Evolutionary conservation across 2,329 filamentous ascomycete genomes (phyloP), one percentile per base, ranked within the genome.

Genomic region (Penicillium paneum): DNA sequence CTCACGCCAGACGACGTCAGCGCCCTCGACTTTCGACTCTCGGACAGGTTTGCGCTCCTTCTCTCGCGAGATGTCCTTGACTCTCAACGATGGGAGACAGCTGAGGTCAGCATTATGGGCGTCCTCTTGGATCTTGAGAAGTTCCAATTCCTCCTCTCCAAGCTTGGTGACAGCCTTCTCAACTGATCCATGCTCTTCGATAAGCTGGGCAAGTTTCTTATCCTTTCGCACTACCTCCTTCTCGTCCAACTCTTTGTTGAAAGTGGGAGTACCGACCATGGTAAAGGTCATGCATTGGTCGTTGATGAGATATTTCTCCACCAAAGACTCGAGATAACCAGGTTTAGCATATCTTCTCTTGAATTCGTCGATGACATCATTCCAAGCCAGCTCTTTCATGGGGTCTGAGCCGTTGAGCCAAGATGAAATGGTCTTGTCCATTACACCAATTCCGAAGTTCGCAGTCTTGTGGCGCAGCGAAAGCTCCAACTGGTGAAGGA

Each of bases 341-440:
- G 86, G 89, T 68, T 90, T 79, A 1, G 85, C 85, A 62, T 93
- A 87, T 65, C 86, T 84, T 1, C 81, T 76, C 74, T 96, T 88
- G 75, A 99, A 99, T 6, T 86, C 85, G 26, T 86, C 79, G 3
- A 97, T 86, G 0, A 90, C 91, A 40, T 94, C 88, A 64, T 96
- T 94, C 91, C 92, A 97, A 2, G 91, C 88, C 34, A 99, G 78
- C 12, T 90, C 87, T 61, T 96, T 87, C 73, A 97, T 95, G 0
- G 94, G 93, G 70, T 97, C 90, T 3, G 91, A 86, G 5, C 93
- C 94, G 54, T 94, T 95, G 74, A 99, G 97, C 94, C 94, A 99
- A 55, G 89, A 87, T 2, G 91, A 88, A 69, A 96, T 90, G 8
- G 97, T 81, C 39, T 93, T 85, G 64, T 96, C 90, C 73, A 99